Base-by-base conservation (phyloP, 2,329 filamentous ascomycete genomes). In the Reticulascus tulasneorum region DNA sequence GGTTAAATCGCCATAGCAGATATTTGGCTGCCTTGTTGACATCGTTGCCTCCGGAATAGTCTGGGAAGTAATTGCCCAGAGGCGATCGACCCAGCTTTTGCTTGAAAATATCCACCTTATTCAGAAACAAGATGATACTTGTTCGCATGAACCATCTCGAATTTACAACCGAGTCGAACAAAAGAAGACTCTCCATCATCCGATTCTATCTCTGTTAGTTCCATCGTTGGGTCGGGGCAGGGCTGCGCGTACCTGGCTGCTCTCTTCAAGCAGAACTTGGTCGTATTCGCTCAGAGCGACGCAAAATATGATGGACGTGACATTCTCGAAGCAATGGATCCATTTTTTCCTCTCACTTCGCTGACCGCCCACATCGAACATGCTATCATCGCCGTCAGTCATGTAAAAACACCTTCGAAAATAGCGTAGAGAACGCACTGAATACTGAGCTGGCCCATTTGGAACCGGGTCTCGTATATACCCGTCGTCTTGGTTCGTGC, bases 241-340 rank as follows among this genome's bases (percentile, higher is more conserved):
- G 25, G 21, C 26, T 22, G 12, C 16, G 24, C 75, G 50, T 77
- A 93, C 90, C 74, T 97, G 93, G 57, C 91, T 96, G 64, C 87
- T 94, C 65, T 97, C 93, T 65, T 98, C 93, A 25, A 98, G 72
- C 35, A 98, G 71, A 6, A 96, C 91, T 66, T 98, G 93, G 56
- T 98, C 93, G 60, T 98, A 98, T 65, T 98, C 93, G 68, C 90
- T 97, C 51, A 98, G 69, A 12, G 93, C 93, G 44, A 98, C 93
- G 57, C 93, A 98, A 66, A 98, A 98, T 50, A 98, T 98, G 62
- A 98, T 98, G 5, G 93, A 97, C 27, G 93, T 98, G 53, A 98
- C 93, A 53, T 97, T 97, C 63, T 98, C 93, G 62, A 98, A 98
- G 69, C 93, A 98, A 67, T 98, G 93, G 58, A 98, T 98, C 93